Percentiles rank a stretch among this genome's conserved stretches.
Conservation (phyloP, 148 eudicot genomes). For the Chenopodium quinoa region DNA sequence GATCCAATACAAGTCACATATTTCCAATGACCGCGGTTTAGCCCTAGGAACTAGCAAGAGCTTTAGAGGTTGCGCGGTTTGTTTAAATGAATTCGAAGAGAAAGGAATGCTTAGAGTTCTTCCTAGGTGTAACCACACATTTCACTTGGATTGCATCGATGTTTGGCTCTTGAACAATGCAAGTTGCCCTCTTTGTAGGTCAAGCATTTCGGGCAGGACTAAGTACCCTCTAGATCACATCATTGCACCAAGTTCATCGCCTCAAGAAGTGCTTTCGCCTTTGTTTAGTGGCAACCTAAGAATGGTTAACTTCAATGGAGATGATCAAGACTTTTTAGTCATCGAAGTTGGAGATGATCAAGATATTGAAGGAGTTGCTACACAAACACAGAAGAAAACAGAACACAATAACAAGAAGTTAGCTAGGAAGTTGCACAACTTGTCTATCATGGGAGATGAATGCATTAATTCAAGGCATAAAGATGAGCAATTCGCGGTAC, state of each 20-base stretch:
- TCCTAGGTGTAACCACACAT: slow-evolving; percentile 65
- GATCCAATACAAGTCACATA: slow-evolving; percentile 39
- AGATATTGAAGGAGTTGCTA: too few species aligned
- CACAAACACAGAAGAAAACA: slow-evolving; percentile 30
- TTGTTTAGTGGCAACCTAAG: slow-evolving; percentile 24
- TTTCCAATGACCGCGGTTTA: too few species aligned
- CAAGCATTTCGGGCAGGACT: slow-evolving; percentile 56
- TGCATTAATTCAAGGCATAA: slow-evolving; percentile 26
- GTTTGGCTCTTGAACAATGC: slow-evolving; percentile 75
- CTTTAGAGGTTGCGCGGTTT: slow-evolving; percentile 61
- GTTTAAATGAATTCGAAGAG: slow-evolving; percentile 64
- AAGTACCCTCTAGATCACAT: slow-evolving; percentile 45
- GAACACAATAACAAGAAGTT: slow-evolving; percentile 22
- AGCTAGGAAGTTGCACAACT: slow-evolving; percentile 25
- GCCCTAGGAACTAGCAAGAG: slow-evolving; percentile 23
- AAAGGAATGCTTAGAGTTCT: slow-evolving; percentile 55
- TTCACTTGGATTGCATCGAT: slow-evolving; percentile 85
- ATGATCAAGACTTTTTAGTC: slow-evolving; percentile 51
- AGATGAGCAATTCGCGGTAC: slow-evolving; percentile 30
- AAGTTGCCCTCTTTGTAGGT: slow-evolving; percentile 82
- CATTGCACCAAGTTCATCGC: slow-evolving; percentile 73
- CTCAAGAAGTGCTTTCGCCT: slow-evolving; percentile 43
- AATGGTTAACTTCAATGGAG: slow-evolving; percentile 15
- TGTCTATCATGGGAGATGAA: slow-evolving; percentile 43
- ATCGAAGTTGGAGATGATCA: slow-evolving; percentile 49